phyloP scores from a whole-genome alignment of 768 basidiomycete genomes.

The Naganishia randhawae region DNA sequence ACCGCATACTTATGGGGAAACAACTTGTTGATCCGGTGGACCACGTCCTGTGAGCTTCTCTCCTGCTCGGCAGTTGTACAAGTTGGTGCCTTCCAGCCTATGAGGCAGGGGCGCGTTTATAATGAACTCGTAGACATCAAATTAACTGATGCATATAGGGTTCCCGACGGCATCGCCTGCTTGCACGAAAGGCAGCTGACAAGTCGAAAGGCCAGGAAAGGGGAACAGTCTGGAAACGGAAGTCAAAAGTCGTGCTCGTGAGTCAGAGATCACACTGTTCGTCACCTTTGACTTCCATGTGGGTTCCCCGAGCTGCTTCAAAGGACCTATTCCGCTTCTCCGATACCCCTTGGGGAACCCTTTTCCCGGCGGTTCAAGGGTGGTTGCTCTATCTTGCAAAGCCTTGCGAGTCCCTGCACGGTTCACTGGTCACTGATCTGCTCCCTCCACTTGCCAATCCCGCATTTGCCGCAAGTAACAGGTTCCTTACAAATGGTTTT shows the following conservation, averaged over 20 bases:
- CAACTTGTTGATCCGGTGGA: no score
- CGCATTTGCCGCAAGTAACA: slow-evolving; percentile 36
- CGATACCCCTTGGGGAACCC: neutral
- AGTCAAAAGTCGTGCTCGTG: neutral
- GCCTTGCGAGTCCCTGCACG: no score
- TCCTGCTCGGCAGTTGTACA: no score
- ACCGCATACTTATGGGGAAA: no score
- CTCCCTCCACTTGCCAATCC: slow-evolving; percentile 40
- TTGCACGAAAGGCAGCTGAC: neutral
- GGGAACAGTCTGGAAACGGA: no score
- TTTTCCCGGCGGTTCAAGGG: neutral
- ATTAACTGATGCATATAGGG: no score
- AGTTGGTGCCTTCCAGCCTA: no score
- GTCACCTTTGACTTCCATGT: slow-evolving; percentile 41
- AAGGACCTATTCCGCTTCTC: neutral
- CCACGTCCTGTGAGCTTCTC: no score
- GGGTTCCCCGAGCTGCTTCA: slow-evolving; percentile 34
- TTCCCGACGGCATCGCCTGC: no score
- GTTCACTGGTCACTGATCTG: neutral
- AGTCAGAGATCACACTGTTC: slow-evolving; percentile 23
- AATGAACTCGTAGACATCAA: no score
- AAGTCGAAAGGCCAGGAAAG: no score
- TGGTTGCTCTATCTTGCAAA: neutral
- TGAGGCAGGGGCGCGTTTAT: no score
- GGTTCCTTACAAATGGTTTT: neutral